Conservation (phyloP, 805 yeast genomes). For the Cephaloascus fragrans region DNA sequence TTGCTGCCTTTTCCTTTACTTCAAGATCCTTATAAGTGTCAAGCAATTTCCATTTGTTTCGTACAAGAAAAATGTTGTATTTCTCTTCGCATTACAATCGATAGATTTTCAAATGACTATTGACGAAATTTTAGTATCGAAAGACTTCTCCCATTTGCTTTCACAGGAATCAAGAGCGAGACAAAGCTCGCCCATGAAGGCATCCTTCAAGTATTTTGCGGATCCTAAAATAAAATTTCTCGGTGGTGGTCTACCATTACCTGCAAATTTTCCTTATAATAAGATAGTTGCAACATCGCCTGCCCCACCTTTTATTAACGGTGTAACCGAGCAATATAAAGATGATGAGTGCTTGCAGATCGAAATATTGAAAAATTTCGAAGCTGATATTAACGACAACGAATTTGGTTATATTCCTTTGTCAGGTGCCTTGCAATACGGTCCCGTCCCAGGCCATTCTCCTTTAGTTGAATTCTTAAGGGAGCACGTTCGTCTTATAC, state of each 20-base stretch:
- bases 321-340: slow-evolving; percentile 59
- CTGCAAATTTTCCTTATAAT: slow-evolving; percentile 91
- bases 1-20: too few species aligned
- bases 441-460: slow-evolving; percentile 29
- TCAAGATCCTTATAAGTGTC: too few species aligned
- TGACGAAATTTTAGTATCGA: too few species aligned
- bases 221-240: slow-evolving; percentile 75
- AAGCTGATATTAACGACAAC: slow-evolving; percentile 2
- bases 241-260: slow-evolving; percentile 92
- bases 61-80: too few species aligned
- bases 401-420: slow-evolving; percentile 19
- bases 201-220: slow-evolving; percentile 68
- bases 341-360: slow-evolving; percentile 27
- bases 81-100: too few species aligned
- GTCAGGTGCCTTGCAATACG: slow-evolving; percentile 33
- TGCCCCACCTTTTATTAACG: slow-evolving; percentile 67
- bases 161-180: slow-evolving; percentile 76
- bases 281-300: slow-evolving; percentile 63
- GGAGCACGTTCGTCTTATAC: slow-evolving; percentile 37
- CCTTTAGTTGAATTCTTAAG: slow-evolving; percentile 23
- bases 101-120: too few species aligned
- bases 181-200: slow-evolving; percentile 70
- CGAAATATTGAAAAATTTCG: slow-evolving; percentile 28
- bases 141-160: slow-evolving; percentile 65
- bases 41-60: too few species aligned